Conservation (phyloP, 2,329 filamentous ascomycete genomes). For the Trichoderma afroharzianum region DNA sequence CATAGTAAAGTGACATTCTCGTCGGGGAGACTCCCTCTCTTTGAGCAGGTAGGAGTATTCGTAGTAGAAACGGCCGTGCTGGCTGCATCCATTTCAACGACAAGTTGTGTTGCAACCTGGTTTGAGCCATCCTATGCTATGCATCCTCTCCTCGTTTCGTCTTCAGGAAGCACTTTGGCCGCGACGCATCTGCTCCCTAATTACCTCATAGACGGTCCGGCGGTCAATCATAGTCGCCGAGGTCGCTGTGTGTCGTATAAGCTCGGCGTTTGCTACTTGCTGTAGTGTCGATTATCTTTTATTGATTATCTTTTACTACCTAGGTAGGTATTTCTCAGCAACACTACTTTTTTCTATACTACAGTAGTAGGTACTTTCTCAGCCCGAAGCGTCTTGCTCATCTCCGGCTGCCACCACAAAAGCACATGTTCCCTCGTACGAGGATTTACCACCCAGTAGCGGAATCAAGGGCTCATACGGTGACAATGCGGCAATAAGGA, state of each 20-base stretch:
- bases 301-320: neutral
- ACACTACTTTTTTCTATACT: neutral
- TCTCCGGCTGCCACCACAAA: neutral
- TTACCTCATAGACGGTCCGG: slow-evolving; percentile 19
- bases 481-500: neutral
- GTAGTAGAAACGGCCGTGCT: neutral
- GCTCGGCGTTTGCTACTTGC: neutral
- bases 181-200: neutral
- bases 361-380: neutral
- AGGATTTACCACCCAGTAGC: slow-evolving; percentile 9
- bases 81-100: slow-evolving; percentile 1
- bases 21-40: neutral
- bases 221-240: slow-evolving; percentile 13
- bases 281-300: neutral
- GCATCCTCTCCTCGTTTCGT: neutral
- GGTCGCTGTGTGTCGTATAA: neutral
- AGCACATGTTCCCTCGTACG: slow-evolving; percentile 7
- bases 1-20: neutral
- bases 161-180: neutral
- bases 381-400: neutral
- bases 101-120: slow-evolving; percentile 1
- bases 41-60: neutral
- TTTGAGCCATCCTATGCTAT: neutral
- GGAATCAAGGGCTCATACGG: neutral
- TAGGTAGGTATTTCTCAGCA: neutral